phyloP scores from a whole-genome alignment of 441 rosid genomes.

The Metrosideros polymorpha region DNA sequence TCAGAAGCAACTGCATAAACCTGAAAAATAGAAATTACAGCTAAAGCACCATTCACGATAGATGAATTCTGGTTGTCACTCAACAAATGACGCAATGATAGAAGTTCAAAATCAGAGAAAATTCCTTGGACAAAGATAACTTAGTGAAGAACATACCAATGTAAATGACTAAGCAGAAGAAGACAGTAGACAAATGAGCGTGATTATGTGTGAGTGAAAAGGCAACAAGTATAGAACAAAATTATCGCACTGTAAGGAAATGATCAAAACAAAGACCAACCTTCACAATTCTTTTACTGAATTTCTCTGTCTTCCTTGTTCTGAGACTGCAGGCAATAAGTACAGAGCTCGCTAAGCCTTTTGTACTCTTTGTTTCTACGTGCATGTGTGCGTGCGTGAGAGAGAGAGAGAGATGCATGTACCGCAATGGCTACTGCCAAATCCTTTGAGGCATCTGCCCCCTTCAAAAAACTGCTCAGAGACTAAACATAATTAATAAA shows the following conservation, averaged over 20 bases:
- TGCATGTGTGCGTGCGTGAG: neutral
- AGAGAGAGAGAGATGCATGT: neutral
- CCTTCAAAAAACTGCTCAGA: slow-evolving; percentile 58
- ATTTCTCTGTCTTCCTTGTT: slow-evolving; percentile 89
- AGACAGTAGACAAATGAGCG: neutral
- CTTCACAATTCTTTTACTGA: slow-evolving; percentile 90
- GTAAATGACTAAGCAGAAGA: neutral
- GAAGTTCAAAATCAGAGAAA: neutral
- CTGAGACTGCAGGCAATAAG: slow-evolving; percentile 37
- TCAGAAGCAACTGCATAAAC: slow-evolving; percentile 97
- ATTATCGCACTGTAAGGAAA: rapidly evolving
- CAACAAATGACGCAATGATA: neutral
- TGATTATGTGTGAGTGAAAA: neutral
- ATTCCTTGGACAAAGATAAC: neutral
- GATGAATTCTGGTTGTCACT: neutral
- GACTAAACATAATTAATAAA: neutral
- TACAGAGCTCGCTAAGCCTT: neutral
- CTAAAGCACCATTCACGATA: neutral
- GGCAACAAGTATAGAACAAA: neutral
- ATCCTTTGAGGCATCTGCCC: slow-evolving; percentile 73
- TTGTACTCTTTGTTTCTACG: neutral
- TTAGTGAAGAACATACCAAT: neutral
- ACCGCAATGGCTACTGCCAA: slow-evolving; percentile 66
- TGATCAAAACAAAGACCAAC: slow-evolving; percentile 11
- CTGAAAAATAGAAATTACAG: slow-evolving; percentile 18